Percentiles rank a stretch among this genome's conserved stretches.
These are phyloP conservation scores for Cyberlindnera japonica DNA, from an alignment of 805 yeast species.

Conservation along the genomic window DNA sequence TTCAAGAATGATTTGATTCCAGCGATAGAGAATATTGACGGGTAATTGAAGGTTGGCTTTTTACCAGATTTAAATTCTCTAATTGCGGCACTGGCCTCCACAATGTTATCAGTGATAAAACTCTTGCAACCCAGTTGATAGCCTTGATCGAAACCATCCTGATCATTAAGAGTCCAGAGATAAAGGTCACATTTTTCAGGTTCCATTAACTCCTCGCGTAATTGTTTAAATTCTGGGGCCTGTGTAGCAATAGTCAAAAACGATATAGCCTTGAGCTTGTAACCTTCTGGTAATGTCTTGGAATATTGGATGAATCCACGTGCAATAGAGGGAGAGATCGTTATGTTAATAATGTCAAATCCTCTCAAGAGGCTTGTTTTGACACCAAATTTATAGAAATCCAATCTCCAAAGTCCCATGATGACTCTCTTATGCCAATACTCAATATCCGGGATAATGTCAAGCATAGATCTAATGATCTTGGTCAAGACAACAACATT, in stretches of 20 bases:
- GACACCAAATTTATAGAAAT: slow-evolving; percentile 41
- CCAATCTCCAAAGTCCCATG: slow-evolving; percentile 51
- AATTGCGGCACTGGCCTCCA: slow-evolving; percentile 14
- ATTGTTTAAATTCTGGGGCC: slow-evolving; percentile 34
- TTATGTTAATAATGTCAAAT: slow-evolving; percentile 34
- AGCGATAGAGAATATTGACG: slow-evolving; percentile 9
- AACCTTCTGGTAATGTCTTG: slow-evolving; percentile 32
- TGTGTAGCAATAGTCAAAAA: slow-evolving; percentile 41
- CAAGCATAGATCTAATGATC: slow-evolving; percentile 34
- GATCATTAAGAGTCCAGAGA: slow-evolving; percentile 51
- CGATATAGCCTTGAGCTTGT: slow-evolving; percentile 57
- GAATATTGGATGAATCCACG: slow-evolving; percentile 34
- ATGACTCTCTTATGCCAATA: slow-evolving; percentile 45
- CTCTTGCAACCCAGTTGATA: slow-evolving; percentile 34
- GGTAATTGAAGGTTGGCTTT: neutral
- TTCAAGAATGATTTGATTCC: slow-evolving; percentile 4
- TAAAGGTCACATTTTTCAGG: slow-evolving; percentile 35
- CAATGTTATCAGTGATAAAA: slow-evolving; percentile 40
- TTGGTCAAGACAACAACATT: slow-evolving; percentile 40
- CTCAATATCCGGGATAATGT: slow-evolving; percentile 35
- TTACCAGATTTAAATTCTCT: slow-evolving; percentile 8
- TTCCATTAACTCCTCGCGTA: slow-evolving; percentile 29
- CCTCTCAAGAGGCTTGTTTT: slow-evolving; percentile 35
- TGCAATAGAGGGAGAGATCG: slow-evolving; percentile 33
- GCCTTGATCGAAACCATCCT: slow-evolving; percentile 35